These are phyloP conservation scores for Primulina huaijiensis DNA, from an alignment of 257 asterid genomes.

Conservation along the genomic window DNA sequence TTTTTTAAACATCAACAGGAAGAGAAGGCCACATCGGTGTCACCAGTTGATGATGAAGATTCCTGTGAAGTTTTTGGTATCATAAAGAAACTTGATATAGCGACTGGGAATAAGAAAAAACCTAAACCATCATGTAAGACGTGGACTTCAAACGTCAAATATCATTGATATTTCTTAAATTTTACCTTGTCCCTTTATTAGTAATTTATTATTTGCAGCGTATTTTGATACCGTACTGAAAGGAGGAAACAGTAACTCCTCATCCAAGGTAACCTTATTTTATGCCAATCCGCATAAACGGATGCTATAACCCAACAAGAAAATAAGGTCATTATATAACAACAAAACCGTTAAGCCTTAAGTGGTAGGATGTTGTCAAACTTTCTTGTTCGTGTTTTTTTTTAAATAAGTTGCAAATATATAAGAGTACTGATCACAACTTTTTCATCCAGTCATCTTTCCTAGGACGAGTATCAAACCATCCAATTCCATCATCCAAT, in stretches of 20 bases:
- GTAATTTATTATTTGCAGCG: constrained; percentile 51
- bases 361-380: background rate
- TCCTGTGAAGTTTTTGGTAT: constrained; percentile 86
- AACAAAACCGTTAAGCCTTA: background rate
- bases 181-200: constrained; percentile 7
- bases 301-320: background rate
- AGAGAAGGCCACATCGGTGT: constrained; percentile 39
- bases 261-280: constrained; percentile 57
- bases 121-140: constrained; percentile 71
- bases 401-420: too few relatives aligned
- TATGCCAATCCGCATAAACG: background rate
- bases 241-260: constrained; percentile 47
- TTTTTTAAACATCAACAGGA: constrained; percentile 46
- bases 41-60: constrained; percentile 74
- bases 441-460: constrained; percentile 60
- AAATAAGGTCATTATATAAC: background rate
- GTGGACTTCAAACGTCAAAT: constrained; percentile 13
- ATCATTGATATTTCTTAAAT: background rate
- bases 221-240: constrained; percentile 64
- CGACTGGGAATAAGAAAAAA: constrained; percentile 58
- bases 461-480: constrained; percentile 63
- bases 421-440: too few relatives aligned
- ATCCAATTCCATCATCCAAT: constrained; percentile 51
- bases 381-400: too few relatives aligned
- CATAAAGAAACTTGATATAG: constrained; percentile 75